phyloP scores from a whole-genome alignment of 2,329 filamentous ascomycete species.

The Monilinia fructicola region DNA sequence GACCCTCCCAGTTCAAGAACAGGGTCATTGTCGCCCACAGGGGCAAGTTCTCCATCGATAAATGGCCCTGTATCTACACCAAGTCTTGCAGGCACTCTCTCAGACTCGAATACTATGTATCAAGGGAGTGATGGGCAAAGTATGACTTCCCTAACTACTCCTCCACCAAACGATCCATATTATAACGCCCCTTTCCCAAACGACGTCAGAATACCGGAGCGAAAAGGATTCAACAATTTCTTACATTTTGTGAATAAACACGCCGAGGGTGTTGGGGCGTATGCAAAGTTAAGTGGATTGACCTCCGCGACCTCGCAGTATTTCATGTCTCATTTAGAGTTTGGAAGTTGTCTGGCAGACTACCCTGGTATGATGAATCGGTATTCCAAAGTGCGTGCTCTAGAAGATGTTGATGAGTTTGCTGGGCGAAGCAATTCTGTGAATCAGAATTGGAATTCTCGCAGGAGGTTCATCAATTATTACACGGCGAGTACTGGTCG shows the following conservation, averaged over 20 bases:
- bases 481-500: slow-evolving; percentile 82
- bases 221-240: slow-evolving; percentile 66
- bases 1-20: slow-evolving; percentile 38
- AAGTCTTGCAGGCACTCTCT: slow-evolving; percentile 31
- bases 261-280: slow-evolving; percentile 49
- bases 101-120: slow-evolving; percentile 30
- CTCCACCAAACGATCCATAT: slow-evolving; percentile 53
- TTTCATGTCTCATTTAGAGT: slow-evolving; percentile 78
- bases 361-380: slow-evolving; percentile 66
- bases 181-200: slow-evolving; percentile 77
- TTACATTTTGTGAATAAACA: slow-evolving; percentile 83
- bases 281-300: slow-evolving; percentile 43
- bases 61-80: slow-evolving; percentile 28
- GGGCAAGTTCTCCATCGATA: slow-evolving; percentile 29
- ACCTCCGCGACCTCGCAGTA: slow-evolving; percentile 69
- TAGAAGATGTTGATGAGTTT: slow-evolving; percentile 69
- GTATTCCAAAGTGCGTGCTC: slow-evolving; percentile 65
- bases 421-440: slow-evolving; percentile 33
- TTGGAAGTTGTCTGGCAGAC: slow-evolving; percentile 78
- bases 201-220: slow-evolving; percentile 66
- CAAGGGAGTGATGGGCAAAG: slow-evolving; percentile 33
- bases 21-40: slow-evolving; percentile 26
- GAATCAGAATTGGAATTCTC: slow-evolving; percentile 42
- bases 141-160: slow-evolving; percentile 33
- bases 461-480: slow-evolving; percentile 83